Base-by-base conservation (phyloP, 2,329 filamentous ascomycete species). In the Alternaria atra region DNA sequence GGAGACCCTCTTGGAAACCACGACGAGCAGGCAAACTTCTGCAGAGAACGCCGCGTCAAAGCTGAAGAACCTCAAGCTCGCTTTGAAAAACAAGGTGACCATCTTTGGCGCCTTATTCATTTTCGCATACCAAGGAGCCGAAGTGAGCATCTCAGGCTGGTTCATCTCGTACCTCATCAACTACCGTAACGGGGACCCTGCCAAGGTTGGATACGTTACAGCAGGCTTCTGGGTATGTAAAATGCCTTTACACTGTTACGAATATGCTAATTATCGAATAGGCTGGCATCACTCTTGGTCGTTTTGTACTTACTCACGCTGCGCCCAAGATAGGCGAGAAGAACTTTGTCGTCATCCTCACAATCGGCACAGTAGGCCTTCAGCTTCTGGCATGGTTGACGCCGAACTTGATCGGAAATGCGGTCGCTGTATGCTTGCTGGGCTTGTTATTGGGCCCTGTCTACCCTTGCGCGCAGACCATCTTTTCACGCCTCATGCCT, bases 131-230 rank as follows among this genome's bases (percentile, higher is more conserved):
- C 91, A 95, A 78, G 92, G 92, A 34, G 90, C 91, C 35, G 92
- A 96, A 78, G 92, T 96, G 15, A 89, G 89, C 13, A 91, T 94
- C 65, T 92, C 90, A 0, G 92, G 92, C 54, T 96, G 92, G 93
- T 90, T 94, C 50, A 93, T 94, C 63, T 93, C 90, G 2, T 96
- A 94, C 80, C 82, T 96, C 39, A 93, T 95, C 77, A 85, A 86
- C 51, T 86, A 88, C 64, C 89, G 92, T 37, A 82, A 88, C 58
- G 92, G 91, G 13, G 84, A 90, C 68, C 91, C 91, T 6, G 82
- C 85, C 0, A 83, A 85, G 4, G 91, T 95, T 17, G 92, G 93
- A 35, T 95, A 95, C 76, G 91, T 95, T 23, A 93, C 91, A 1
- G 84, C 91, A 1, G 86, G 85, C 6, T 89, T 89, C 73, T 88